Evolutionary conservation across 2,329 filamentous ascomycete genomes (phyloP).

Genomic region (Aspergillus fumigatus): DNA sequence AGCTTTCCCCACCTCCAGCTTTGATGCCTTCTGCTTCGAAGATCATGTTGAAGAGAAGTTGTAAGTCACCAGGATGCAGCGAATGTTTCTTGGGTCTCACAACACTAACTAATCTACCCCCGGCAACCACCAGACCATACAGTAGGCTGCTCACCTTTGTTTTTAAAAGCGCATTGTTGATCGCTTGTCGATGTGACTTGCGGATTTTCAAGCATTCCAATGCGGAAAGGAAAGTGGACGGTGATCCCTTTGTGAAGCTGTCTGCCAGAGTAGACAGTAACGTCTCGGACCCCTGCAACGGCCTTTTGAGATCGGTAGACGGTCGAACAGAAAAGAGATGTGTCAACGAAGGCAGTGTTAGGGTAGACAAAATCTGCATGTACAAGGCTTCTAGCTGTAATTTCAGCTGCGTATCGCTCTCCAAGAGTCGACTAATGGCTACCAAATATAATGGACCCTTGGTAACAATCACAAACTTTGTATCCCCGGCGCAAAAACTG

Average conservation of each 20-base stretch:
- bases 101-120: slow-evolving; percentile 88
- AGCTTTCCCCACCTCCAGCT: slow-evolving; percentile 90
- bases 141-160: slow-evolving; percentile 72
- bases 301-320: slow-evolving; percentile 87
- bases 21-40: slow-evolving; percentile 93
- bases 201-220: slow-evolving; percentile 90
- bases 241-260: slow-evolving; percentile 88
- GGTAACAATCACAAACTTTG: slow-evolving; percentile 79
- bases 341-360: slow-evolving; percentile 81
- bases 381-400: slow-evolving; percentile 89
- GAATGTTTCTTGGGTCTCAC: slow-evolving; percentile 92
- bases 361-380: slow-evolving; percentile 94
- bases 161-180: slow-evolving; percentile 84
- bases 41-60: slow-evolving; percentile 98
- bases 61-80: slow-evolving; percentile 88
- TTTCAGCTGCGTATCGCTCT: slow-evolving; percentile 83
- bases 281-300: slow-evolving; percentile 84
- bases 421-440: slow-evolving; percentile 85
- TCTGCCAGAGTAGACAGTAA: slow-evolving; percentile 89
- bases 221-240: slow-evolving; percentile 80
- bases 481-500: slow-evolving; percentile 80
- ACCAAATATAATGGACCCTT: slow-evolving; percentile 89
- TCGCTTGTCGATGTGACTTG: slow-evolving; percentile 77
- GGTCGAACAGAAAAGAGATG: slow-evolving; percentile 85
- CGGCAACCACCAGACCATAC: slow-evolving; percentile 90